Conservation (phyloP, 2,329 filamentous ascomycete genomes). For the Chlorencoelia australis region DNA sequence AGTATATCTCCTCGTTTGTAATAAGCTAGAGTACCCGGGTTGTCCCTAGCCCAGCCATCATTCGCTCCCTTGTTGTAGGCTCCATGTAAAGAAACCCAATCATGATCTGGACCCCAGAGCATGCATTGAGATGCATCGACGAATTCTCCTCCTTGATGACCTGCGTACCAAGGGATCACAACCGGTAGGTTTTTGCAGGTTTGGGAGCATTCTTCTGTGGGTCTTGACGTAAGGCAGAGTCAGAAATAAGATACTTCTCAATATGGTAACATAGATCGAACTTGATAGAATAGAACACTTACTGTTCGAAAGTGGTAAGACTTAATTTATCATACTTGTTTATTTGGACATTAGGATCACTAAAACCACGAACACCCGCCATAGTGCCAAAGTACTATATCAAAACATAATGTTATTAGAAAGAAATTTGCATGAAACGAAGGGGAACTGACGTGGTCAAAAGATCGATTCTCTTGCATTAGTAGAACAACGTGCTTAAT, state of each 20-base stretch:
- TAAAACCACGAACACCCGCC: slow-evolving; percentile 43
- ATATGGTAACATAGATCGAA: no score
- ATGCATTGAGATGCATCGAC: slow-evolving; percentile 43
- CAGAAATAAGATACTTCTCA: no score
- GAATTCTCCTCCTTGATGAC: slow-evolving; percentile 40
- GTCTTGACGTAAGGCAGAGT: no score
- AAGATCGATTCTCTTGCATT: slow-evolving; percentile 28
- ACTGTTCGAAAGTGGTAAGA: no score
- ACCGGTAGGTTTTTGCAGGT: no score
- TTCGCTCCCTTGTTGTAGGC: slow-evolving; percentile 40
- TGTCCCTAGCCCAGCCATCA: slow-evolving; percentile 41
- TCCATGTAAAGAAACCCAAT: slow-evolving; percentile 39
- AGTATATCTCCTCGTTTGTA: slow-evolving; percentile 39
- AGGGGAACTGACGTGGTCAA: no score
- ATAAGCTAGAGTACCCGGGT: slow-evolving; percentile 42
- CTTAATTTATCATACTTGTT: slow-evolving; percentile 28
- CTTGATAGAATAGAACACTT: no score
- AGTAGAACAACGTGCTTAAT: slow-evolving; percentile 47
- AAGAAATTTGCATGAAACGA: no score
- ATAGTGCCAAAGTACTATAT: slow-evolving; percentile 47
- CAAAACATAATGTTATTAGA: no score
- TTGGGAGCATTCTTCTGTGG: slow-evolving; percentile 32
- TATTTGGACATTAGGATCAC: slow-evolving; percentile 42
- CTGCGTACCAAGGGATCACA: slow-evolving; percentile 44
- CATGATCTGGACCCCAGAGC: slow-evolving; percentile 38